Conservation (phyloP, 2,329 filamentous ascomycete genomes). For the Lachnellula cervina region DNA sequence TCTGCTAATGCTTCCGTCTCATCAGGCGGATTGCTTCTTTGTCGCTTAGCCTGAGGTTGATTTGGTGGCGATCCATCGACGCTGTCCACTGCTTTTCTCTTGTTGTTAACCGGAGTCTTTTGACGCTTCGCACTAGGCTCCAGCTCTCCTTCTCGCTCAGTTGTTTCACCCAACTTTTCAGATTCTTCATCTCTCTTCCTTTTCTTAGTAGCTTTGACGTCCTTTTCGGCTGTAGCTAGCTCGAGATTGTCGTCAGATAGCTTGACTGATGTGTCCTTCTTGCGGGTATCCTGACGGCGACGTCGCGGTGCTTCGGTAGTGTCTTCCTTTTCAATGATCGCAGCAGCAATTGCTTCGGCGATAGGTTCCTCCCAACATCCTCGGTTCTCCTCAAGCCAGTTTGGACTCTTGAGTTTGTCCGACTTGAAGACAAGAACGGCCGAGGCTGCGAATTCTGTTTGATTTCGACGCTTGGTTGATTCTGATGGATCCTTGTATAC, state of each 20-base stretch:
- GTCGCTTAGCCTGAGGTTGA: too few relatives aligned
- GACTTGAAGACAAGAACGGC: conserved; percentile 29
- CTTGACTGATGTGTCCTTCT: neutral
- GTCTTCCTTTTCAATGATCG: conserved; percentile 3
- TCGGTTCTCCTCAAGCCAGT: conserved; percentile 10
- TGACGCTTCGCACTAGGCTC: too few relatives aligned
- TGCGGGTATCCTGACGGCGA: neutral
- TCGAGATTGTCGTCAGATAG: neutral
- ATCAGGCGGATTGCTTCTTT: too few relatives aligned
- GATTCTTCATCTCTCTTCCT: too few relatives aligned
- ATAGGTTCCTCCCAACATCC: conserved; percentile 15
- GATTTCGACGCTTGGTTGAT: conserved; percentile 27
- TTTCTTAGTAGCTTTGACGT: too few relatives aligned
- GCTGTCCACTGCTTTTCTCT: too few relatives aligned
- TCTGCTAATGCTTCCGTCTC: too few relatives aligned
- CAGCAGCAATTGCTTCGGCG: conserved; percentile 3
- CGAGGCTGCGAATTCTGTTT: conserved; percentile 5
- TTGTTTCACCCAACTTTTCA: too few relatives aligned
- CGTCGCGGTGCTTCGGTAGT: conserved; percentile 1
- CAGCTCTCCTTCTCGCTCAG: too few relatives aligned
- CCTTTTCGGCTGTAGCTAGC: neutral
- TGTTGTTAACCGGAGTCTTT: too few relatives aligned
- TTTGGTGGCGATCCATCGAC: too few relatives aligned
- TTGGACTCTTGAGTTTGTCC: conserved; percentile 24
- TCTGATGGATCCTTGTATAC: conserved; percentile 23